Percentiles rank a stretch among this genome's conserved stretches.
These are phyloP conservation scores for Fusarium sp. DNA, from an alignment of 2,329 filamentous ascomycete species.

Conservation along the genomic window DNA sequence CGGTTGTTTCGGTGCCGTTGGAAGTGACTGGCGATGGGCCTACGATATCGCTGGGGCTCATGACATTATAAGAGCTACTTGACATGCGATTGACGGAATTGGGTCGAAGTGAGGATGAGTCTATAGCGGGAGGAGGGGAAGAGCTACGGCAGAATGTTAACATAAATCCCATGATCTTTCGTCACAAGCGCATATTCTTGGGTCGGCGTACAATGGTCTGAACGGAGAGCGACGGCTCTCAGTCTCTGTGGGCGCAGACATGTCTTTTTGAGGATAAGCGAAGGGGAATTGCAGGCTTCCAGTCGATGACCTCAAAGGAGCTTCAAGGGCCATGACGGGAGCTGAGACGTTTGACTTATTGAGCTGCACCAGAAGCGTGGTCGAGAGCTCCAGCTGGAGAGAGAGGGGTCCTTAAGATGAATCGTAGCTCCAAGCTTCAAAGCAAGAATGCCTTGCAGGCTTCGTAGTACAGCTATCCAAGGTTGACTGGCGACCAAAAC, in stretches of 20 bases:
- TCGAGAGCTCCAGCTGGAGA: conserved; percentile 28
- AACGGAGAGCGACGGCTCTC: conserved; percentile 65
- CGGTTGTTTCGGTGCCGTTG: conserved; percentile 85
- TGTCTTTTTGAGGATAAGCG: conserved; percentile 65
- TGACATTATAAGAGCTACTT: conserved; percentile 67
- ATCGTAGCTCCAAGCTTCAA: conserved; percentile 32
- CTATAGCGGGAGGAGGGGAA: conserved; percentile 56
- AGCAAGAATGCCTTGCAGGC: conserved; percentile 47
- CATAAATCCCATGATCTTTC: background rate
- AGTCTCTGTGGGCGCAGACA: conserved; percentile 69
- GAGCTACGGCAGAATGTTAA: conserved; percentile 50
- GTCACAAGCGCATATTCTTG: conserved; percentile 5
- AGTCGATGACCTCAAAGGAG: conserved; percentile 74
- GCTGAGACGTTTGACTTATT: conserved; percentile 19
- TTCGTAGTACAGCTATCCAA: conserved; percentile 29
- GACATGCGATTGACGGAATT: conserved; percentile 64
- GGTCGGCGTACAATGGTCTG: conserved; percentile 65
- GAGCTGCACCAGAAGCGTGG: conserved; percentile 31
- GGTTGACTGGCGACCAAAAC: conserved; percentile 23
- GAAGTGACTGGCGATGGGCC: conserved; percentile 89
- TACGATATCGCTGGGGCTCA: conserved; percentile 78
- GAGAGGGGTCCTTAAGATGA: conserved; percentile 26
- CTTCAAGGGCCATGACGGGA: conserved; percentile 60
- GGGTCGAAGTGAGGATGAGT: conserved; percentile 67
- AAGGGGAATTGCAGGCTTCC: conserved; percentile 61